phyloP scores from a whole-genome alignment of 129 eudicot genomes.

The Centrapalus pauciflorus region DNA sequence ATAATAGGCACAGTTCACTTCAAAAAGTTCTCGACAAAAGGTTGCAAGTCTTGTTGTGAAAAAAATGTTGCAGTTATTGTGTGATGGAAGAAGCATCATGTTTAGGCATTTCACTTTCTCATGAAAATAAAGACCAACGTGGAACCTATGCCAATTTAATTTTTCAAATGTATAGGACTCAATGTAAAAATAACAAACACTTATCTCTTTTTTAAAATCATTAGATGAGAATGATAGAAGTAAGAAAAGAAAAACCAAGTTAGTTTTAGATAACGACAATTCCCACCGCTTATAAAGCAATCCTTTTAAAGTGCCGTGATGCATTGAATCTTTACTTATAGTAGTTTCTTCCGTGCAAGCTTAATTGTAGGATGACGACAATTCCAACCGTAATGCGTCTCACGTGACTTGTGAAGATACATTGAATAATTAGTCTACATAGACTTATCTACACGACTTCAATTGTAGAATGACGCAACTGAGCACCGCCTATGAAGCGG shows the following conservation, averaged over 20 bases:
- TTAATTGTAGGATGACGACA: constrained; percentile 13
- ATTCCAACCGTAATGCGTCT: constrained; percentile 19
- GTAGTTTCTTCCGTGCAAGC: constrained; percentile 18
- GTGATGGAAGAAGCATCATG: background rate
- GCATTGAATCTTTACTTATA: constrained; percentile 14
- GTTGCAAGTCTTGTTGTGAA: background rate
- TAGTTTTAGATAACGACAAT: constrained; percentile 29
- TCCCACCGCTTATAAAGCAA: constrained; percentile 14
- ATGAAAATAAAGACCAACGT: background rate
- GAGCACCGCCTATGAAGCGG: constrained; percentile 22
- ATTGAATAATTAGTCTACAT: constrained; percentile 12
- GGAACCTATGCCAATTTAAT: constrained; percentile 1
- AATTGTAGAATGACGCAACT: constrained; percentile 3
- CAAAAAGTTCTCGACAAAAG: background rate
- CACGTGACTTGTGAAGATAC: constrained; percentile 27
- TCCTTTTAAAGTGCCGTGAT: constrained; percentile 20
- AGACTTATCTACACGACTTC: constrained; percentile 23
- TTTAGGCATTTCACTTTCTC: background rate
- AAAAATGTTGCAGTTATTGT: background rate
- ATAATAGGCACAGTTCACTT: background rate
- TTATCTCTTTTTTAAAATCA: constrained; percentile 4
- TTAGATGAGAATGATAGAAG: constrained; percentile 9
- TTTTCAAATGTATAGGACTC: background rate
- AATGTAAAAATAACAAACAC: background rate
- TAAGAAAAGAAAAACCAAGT: constrained; percentile 13